Conservation (phyloP, 192 early-diverging fungal species). For the Coemansia pectinata region DNA sequence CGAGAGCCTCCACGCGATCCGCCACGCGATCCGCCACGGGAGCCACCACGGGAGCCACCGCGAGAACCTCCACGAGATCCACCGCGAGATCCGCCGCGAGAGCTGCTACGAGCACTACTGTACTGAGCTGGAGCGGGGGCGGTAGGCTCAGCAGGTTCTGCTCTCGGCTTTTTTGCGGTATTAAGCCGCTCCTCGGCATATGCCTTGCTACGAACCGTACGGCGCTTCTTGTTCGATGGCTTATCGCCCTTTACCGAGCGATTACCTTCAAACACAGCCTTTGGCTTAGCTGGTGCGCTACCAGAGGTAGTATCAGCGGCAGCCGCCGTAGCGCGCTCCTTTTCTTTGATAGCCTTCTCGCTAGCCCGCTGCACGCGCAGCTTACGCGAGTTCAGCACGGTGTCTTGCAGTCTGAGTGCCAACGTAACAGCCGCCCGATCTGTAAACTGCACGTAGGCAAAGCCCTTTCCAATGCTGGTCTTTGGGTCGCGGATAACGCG, state of each 20-base stretch:
- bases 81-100: constrained; percentile 10
- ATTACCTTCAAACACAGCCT: constrained; percentile 56
- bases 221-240: constrained; percentile 51
- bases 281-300: constrained; percentile 2
- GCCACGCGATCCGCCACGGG: constrained; percentile 9
- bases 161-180: constrained; percentile 7
- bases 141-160: not conserved
- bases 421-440: constrained; percentile 72
- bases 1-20: constrained; percentile 1
- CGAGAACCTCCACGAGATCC: not conserved
- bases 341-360: constrained; percentile 44
- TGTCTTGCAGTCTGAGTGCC: constrained; percentile 76
- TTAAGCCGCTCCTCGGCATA: constrained; percentile 37
- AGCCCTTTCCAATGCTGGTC: constrained; percentile 91
- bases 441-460: constrained; percentile 88
- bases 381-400: constrained; percentile 60
- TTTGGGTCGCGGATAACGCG: constrained; percentile 79
- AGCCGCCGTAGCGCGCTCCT: constrained; percentile 11
- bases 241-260: constrained; percentile 58
- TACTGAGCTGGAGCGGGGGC: not conserved
- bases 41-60: constrained; percentile 4
- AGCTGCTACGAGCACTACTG: not conserved
- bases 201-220: constrained; percentile 38
- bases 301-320: not conserved
- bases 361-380: constrained; percentile 41